Evolutionary conservation across 129 eudicot genomes (phyloP).

Genomic region (Oenanthe sinensis): DNA sequence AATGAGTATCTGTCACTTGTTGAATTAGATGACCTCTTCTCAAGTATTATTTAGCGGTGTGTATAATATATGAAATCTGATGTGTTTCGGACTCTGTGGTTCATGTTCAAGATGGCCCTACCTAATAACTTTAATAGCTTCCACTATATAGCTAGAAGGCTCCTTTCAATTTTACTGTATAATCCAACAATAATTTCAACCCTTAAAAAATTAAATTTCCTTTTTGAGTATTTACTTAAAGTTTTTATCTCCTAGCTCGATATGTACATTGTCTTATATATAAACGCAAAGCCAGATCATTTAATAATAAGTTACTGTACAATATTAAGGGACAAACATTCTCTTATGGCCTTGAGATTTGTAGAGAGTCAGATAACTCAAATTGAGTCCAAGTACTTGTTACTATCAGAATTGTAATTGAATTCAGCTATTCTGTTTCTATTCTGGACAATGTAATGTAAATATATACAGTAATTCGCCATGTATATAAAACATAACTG

Average conservation of each 20-base stretch:
- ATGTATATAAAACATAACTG: no score
- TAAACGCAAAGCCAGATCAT: not conserved
- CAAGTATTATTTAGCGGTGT: not conserved
- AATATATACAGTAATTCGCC: no score
- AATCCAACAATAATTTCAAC: not conserved
- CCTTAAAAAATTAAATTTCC: not conserved
- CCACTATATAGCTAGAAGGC: not conserved
- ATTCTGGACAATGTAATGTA: no score
- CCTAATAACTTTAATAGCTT: slow-evolving; percentile 9
- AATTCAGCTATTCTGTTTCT: no score
- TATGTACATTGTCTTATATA: not conserved
- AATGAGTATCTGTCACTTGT: not conserved
- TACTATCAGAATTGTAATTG: no score
- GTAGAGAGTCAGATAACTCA: no score
- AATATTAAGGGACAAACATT: not conserved
- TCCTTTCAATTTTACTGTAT: not conserved
- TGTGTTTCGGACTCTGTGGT: slow-evolving; percentile 29
- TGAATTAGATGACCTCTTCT: not conserved
- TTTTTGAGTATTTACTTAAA: not conserved
- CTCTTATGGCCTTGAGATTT: not conserved
- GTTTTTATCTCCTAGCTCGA: not conserved
- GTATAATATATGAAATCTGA: not conserved
- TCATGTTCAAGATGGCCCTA: slow-evolving; percentile 34
- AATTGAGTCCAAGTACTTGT: no score
- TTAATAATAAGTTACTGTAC: not conserved